phyloP scores from a whole-genome alignment of 306 rosid species.

The Malus asiatica region DNA sequence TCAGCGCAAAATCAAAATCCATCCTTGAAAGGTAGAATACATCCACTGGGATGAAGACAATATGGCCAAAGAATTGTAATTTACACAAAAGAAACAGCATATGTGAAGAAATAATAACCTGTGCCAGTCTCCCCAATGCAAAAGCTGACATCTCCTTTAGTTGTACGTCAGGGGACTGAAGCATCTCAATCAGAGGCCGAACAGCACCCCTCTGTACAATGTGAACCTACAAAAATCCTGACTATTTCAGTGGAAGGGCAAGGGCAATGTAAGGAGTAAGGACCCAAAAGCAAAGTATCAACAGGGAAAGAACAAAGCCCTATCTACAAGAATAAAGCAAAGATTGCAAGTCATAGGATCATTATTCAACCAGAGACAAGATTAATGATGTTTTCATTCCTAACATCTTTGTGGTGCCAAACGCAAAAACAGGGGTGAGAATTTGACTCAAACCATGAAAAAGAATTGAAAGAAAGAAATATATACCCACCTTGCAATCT shows the following conservation, averaged over 20 bases:
- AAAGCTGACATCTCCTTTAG: slow-evolving; percentile 98
- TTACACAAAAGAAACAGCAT: background rate
- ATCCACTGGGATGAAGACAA: background rate
- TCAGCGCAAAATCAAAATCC: background rate
- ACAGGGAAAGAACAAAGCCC: background rate
- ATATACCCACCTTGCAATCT: slow-evolving; percentile 73
- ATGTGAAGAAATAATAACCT: slow-evolving; percentile 39
- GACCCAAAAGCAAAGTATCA: background rate
- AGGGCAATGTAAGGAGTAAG: background rate
- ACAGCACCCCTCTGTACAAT: slow-evolving; percentile 99
- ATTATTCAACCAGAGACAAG: background rate
- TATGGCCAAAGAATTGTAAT: background rate
- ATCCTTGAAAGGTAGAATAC: background rate
- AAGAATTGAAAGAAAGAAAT: slow-evolving; percentile 2
- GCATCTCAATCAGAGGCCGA: slow-evolving; percentile 93
- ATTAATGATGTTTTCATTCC: background rate
- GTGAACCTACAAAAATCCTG: slow-evolving; percentile 58
- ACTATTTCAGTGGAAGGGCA: background rate
- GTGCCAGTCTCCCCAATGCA: slow-evolving; percentile 97
- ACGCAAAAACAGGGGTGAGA: background rate
- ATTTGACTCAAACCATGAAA: background rate
- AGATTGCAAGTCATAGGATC: background rate
- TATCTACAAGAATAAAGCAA: background rate
- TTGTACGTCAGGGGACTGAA: slow-evolving; percentile 86
- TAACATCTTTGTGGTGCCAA: background rate